Percentiles rank a stretch among this genome's conserved stretches.
phyloP scores from a whole-genome alignment of 129 eudicot species.

The Pseudognaphalium luteoalbum region DNA sequence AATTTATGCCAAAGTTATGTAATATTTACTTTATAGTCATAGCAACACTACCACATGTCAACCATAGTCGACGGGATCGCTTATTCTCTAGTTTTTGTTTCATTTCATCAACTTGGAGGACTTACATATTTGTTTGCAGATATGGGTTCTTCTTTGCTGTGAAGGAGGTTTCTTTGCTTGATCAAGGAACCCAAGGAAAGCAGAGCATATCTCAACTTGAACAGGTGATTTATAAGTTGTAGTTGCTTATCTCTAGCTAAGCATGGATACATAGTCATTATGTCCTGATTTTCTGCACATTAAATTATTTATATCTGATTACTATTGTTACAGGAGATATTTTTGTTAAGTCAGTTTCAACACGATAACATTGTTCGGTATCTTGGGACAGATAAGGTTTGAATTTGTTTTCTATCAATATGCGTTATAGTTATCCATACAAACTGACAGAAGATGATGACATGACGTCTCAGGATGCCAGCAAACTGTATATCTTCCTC shows the following conservation, averaged over 20 bases:
- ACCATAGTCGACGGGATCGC: too few relatives aligned
- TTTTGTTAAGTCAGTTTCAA: constrained; percentile 65
- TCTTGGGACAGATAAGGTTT: constrained; percentile 79
- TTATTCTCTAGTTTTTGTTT: constrained; percentile 1
- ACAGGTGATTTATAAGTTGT: constrained; percentile 48
- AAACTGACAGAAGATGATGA: constrained; percentile 11
- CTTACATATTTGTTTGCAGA: constrained; percentile 43
- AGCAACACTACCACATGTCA: neutral
- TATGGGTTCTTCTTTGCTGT: constrained; percentile 85
- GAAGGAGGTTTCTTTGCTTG: constrained; percentile 83
- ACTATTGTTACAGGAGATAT: constrained; percentile 62
- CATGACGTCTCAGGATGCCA: constrained; percentile 60
- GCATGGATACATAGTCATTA: neutral
- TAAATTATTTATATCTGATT: neutral
- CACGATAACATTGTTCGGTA: constrained; percentile 83
- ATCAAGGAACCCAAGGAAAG: constrained; percentile 69
- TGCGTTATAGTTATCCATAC: neutral
- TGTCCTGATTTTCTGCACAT: constrained; percentile 16
- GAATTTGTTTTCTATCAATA: neutral
- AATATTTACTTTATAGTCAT: neutral
- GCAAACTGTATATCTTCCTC: constrained; percentile 72
- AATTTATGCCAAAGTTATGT: neutral
- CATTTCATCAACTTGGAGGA: constrained; percentile 11
- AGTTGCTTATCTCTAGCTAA: neutral
- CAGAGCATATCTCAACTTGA: constrained; percentile 70